Evolutionary conservation across 176 grass and related monocot genomes (phyloP), one percentile per base, ranked within the genome.

Genomic region (Oryza glaberrima): DNA sequence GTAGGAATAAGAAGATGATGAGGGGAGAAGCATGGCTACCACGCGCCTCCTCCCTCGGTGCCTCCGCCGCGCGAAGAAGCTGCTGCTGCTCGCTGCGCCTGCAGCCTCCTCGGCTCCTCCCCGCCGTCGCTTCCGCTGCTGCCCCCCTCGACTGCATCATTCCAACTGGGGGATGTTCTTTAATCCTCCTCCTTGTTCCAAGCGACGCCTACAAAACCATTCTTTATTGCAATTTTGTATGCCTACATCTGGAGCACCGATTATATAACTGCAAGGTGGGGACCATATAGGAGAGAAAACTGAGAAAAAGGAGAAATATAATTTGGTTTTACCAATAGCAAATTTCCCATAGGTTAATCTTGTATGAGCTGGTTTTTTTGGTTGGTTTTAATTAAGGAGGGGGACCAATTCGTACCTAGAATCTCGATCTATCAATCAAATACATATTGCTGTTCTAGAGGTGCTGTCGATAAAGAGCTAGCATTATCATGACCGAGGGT

Each of bases 1-100:
- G 51, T 83, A 80, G 14, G 81, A 84, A 43, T 76, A 76, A 75
- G 84, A 80, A 70, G 85, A 87, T 13, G 80, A 91, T 70, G 84
- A 11, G 2, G 81, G 81, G 17, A 58, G 89, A 76, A 87, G 81
- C 85, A 91, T 91, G 85, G 81, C 85, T 75, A 76, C 70, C 76
- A 84, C 84, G 23, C 84, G 69, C 85, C 76, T 83, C 84, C 75
- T 83, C 76, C 40, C 85, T 91, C 70, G 84, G 34, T 77, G 83
- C 83, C 73, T 90, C 88, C 83, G 67, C 73, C 88, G 26, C 5
- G 9, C 54, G 10, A 77, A 67, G 10, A 77, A 67, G 56, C 70
- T 60, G 46, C 52, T 75, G 38, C 51, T 13, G 52, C 54, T 1
- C 61, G 36, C 41, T n/a, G 67, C 76, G 74, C 66, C 52, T 56